These are phyloP conservation scores for Hygrophorus pudorinus DNA, from an alignment of 768 basidiomycete genomes.

Conservation along the genomic window DNA sequence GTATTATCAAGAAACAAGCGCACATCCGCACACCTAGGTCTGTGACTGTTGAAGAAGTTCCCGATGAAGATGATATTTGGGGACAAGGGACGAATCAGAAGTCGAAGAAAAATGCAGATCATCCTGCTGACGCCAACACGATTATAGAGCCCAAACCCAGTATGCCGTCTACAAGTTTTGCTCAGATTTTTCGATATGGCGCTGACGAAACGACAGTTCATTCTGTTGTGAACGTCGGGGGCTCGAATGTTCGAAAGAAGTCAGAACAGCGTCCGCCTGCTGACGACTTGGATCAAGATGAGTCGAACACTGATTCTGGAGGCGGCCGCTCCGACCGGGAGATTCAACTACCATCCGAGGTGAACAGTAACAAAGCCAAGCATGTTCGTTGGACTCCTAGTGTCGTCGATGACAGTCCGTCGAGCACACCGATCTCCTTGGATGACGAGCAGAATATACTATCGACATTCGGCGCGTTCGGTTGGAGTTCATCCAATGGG, in stretches of 20 bases:
- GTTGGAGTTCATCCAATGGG: neutral
- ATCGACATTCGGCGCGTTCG: constrained; percentile 1
- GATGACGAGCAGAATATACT: neutral
- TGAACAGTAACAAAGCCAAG: constrained; percentile 5
- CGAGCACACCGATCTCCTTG: constrained; percentile 3
- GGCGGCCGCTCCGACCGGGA: too few species aligned
- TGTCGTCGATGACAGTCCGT: constrained; percentile 1
- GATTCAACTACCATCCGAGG: neutral
- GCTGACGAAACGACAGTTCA: constrained; percentile 10
- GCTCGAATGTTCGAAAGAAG: too few species aligned
- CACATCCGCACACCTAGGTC: constrained; percentile 13
- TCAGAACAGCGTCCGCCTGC: too few species aligned
- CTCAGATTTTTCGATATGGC: constrained; percentile 26
- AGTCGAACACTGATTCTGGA: neutral
- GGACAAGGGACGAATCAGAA: constrained; percentile 20
- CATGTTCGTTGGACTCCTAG: constrained; percentile 13
- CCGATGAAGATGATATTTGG: constrained; percentile 29
- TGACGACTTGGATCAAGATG: neutral
- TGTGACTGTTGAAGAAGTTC: constrained; percentile 35
- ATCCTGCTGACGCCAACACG: constrained; percentile 6
- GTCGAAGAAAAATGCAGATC: constrained; percentile 12
- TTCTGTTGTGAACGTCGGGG: neutral
- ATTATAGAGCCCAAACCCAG: constrained; percentile 35
- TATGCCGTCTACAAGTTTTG: constrained; percentile 26
- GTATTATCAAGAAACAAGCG: constrained; percentile 14